Base-by-base conservation (phyloP, 1,284 basidiomycete genomes). In the Ceratobasidium sp. region DNA sequence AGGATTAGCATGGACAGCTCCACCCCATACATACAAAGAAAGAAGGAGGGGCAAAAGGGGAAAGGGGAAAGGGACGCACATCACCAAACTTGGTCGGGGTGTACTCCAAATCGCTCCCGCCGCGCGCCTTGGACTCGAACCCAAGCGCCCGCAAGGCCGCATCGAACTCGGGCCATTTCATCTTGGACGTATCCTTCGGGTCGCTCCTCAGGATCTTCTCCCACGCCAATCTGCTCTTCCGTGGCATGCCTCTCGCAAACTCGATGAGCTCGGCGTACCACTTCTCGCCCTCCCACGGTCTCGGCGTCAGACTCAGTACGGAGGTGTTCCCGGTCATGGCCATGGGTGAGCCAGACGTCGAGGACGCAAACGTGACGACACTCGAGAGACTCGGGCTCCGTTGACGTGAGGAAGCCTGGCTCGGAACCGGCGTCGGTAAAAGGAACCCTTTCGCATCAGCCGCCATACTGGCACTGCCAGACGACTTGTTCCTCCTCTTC, bases 171-270 rank as follows among this genome's bases (percentile, higher is more conserved):
- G 33, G 8, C 66, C 66, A 69, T 41, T 69, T 69, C 66, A 69
- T 56, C 53, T 69, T 69, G 66, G 51, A 45, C 53, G 48, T 69
- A 24, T 69, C 66, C 53, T 69, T 69, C 5, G 66, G 66, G 36
- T 69, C 51, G 66, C 66, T 41, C 24, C 66, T 29, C 45, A 69
- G n/a, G 19, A 69, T 69, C 66, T 69, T 69, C 24, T 69, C 66
- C 66, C 66, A 69, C 19, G 41, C 51, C 9, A 22, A 36, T 14
- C 66, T 51, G 33, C 45, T 66, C 64, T 48, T 56, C n/a, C 45
- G 41, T 27, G 33, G 15, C 64, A 66, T 66, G 8, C 24, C 22
- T 5, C 51, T 36, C 33, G 54, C 66, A 31, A 45, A 51, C 14
- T 22, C 41, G 22, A 69, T 53, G 2, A 69, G 51, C 41, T 14